Evolutionary conservation across 345 rosid genomes (phyloP), one percentile per base, ranked within the genome.

Genomic region (Murraya paniculata): DNA sequence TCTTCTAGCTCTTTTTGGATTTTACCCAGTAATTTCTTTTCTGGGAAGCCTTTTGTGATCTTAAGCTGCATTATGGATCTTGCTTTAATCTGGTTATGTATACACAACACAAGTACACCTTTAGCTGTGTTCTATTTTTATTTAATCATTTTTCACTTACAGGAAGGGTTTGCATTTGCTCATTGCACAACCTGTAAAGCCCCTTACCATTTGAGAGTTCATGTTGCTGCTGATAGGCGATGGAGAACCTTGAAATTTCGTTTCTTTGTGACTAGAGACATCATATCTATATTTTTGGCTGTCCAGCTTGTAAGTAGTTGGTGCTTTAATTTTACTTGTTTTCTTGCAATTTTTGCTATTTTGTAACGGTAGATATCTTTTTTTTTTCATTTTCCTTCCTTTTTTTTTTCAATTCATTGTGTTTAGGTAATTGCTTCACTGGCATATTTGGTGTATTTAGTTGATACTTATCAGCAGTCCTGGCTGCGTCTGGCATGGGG

Each of bases 161-260:
- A 97, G 98, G 99, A 97, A 93, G 98, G 98, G 59, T 94, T 94
- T 86, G 98, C 99, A 72, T 97, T 97, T 91, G 94, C 98, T 62
- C 99, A 97, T 83, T 97, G 99, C 85, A 97, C 98, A 56, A 97
- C 98, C 84, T 97, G 99, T 89, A 97, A 97, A 90, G 94, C 96
- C 68, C 97, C 98, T 60, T 97, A 97, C 82, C 94, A 97, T 90
- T 85, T 94, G 85, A 90, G 99, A 85, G 98, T 97, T 86, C 98
- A 97, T 83, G 95, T 85, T 79, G 97, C 97, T 45, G 94, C 98
- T 79, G 98, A 97, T 77, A 89, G 98, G 87, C 92, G 91, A 82
- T 97, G 99, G 99, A 85, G 98, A 67, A 91, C 96, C 36, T 75
- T 97, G 82, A 97, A 97, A 88, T 97, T 97, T 83, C 92, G 98